Conservation (phyloP, 2,329 filamentous ascomycete species). For the Talaromyces sp. region DNA sequence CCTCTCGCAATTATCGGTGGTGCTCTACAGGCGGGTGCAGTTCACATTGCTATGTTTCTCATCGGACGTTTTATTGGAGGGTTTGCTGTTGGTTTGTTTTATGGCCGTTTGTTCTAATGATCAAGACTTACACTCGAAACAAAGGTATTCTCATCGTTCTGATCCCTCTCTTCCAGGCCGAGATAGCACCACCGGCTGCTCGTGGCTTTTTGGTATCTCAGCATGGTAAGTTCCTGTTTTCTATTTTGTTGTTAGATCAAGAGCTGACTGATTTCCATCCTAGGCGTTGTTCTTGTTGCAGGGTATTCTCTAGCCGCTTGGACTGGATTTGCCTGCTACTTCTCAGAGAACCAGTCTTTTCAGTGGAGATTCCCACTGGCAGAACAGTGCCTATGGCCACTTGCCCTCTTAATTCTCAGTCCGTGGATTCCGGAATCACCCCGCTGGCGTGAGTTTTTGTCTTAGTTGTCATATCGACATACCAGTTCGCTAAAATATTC, state of each 20-base stretch:
- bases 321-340: neutral
- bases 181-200: neutral
- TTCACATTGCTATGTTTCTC: constrained; percentile 12
- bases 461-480: neutral
- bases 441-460: constrained; percentile 7
- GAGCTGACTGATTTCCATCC: neutral
- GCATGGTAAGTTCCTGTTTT: neutral
- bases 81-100: neutral
- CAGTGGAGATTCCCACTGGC: constrained; percentile 25
- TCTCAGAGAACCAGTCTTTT: neutral
- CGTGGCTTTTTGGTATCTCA: constrained; percentile 3
- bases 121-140: no score
- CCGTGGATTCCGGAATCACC: constrained; percentile 15
- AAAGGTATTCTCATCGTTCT: neutral
- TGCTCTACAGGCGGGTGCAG: constrained; percentile 13
- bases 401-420: constrained; percentile 19
- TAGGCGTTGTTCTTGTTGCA: neutral
- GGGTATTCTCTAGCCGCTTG: constrained; percentile 3
- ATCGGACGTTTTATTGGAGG: neutral
- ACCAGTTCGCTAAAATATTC: neutral
- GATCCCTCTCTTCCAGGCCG: neutral
- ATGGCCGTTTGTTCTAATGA: neutral
- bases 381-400: constrained; percentile 19
- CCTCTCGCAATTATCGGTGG: constrained; percentile 12
- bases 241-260: neutral